Conservation (phyloP, 352 stramenopile genomes). For the Pythium utonaiense region DNA sequence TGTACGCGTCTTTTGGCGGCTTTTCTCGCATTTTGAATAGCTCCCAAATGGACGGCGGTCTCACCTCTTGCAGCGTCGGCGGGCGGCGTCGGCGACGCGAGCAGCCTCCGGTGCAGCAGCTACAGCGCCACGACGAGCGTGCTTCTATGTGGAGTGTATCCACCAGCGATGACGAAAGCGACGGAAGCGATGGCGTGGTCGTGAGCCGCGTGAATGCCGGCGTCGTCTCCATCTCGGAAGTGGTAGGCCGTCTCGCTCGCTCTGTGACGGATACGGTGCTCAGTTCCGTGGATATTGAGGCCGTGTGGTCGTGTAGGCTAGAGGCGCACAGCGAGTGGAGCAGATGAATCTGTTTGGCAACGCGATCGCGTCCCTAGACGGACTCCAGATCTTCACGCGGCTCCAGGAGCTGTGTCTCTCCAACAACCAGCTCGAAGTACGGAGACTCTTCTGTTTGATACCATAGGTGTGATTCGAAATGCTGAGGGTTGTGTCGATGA, state of each 20-base stretch:
- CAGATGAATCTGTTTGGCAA: conserved; percentile 83
- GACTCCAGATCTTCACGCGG: conserved; percentile 55
- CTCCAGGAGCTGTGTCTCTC: conserved; percentile 77
- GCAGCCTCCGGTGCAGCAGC: neutral
- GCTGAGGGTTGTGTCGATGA: too few species aligned
- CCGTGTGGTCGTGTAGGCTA: neutral
- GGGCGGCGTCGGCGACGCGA: too few species aligned
- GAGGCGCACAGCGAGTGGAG: conserved; percentile 38
- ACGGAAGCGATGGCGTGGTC: neutral
- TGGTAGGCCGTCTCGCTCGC: too few species aligned
- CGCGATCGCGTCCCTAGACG: conserved; percentile 54
- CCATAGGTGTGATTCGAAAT: too few species aligned
- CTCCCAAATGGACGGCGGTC: too few species aligned
- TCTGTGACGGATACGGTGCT: too few species aligned
- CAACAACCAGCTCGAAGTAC: conserved; percentile 70
- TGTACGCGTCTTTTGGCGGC: neutral
- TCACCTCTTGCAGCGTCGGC: too few species aligned
- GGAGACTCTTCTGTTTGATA: too few species aligned
- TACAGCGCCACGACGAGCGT: neutral
- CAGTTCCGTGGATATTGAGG: too few species aligned
- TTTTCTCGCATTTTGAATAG: neutral
- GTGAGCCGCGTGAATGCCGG: conserved; percentile 22
- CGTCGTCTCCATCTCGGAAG: conserved; percentile 7
- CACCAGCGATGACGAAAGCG: neutral
- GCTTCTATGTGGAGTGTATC: neutral